Evolutionary conservation across 345 rosid genomes (phyloP), one percentile per base, ranked within the genome.

Genomic region (Salix suchowensis): DNA sequence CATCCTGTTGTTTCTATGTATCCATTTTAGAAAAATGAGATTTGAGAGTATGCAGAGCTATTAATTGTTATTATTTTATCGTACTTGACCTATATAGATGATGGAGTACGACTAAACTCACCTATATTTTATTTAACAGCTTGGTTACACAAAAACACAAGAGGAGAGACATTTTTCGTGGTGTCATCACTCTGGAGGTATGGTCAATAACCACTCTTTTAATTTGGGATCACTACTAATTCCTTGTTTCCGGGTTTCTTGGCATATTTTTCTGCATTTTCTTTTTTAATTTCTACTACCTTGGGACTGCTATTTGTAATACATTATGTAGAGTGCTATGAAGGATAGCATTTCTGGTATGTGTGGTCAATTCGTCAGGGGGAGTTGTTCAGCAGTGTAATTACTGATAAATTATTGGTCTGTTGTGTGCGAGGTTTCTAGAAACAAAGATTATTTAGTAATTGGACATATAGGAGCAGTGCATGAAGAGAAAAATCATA

Each of bases 121-220:
- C 10, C 61, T 48, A 50, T 54, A 15, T 73, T 70, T 64, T 44
- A 30, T 82, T 84, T 14, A 80, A 80, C 88, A 96, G 99, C 93
- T 96, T 70, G 98, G 99, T 66, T 96, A 96, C 83, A 94, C 99
- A 62, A 92, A 90, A 85, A 94, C 91, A 85, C 91, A 87, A 87
- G 99, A 96, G 82, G 99, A 96, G 78, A 87, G 90, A 76, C 92
- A 89, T 78, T 96, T 96, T 96, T 73, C 93, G 94, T 23, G 98
- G 99, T 78, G 97, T 95, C 78, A 85, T 96, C 71, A 85, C 88
- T 61, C 88, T 96, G 87, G 98, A 96, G 99, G 99, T 96, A 86
- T 34, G 77, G n/a, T 55, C 61, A 55, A 7, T 21, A 21, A 39
- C 18, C 26, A 13, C 50, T 55, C 26, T 21, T 21, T 55, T 21